phyloP scores from a whole-genome alignment of 2,329 filamentous ascomycete species.

The Penicillium sp. region DNA sequence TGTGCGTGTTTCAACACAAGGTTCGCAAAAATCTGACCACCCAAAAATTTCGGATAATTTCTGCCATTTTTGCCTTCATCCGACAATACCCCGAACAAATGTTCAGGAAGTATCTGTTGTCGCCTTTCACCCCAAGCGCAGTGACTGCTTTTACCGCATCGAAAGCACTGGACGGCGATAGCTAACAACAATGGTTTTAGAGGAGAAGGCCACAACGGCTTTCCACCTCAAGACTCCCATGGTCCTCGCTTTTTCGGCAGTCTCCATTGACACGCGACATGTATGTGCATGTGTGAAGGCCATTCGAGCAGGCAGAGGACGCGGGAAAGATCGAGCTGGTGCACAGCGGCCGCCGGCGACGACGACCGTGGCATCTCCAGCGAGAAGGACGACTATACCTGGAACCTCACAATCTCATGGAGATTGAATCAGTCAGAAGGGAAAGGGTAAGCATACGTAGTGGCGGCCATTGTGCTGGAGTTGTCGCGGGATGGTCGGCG shows the following conservation, averaged over 20 bases:
- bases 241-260: conserved; percentile 54
- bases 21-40: conserved; percentile 25
- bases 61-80: conserved; percentile 56
- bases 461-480: conserved; percentile 54
- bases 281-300: conserved; percentile 27
- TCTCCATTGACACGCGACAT: conserved; percentile 28
- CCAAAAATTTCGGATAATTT: conserved; percentile 20
- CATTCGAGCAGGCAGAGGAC: conserved; percentile 21
- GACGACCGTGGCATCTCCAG: conserved; percentile 55
- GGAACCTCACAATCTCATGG: conserved; percentile 48
- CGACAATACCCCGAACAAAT: conserved; percentile 65
- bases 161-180: conserved; percentile 23
- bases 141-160: conserved; percentile 14
- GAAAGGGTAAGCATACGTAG: conserved; percentile 54
- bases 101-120: conserved; percentile 53
- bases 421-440: conserved; percentile 33
- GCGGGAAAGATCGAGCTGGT: conserved; percentile 76
- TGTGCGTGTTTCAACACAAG: conserved; percentile 26
- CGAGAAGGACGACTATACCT: conserved; percentile 80
- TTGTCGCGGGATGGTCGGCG: conserved; percentile 40
- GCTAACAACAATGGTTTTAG: conserved; percentile 67
- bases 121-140: conserved; percentile 32
- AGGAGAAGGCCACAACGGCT: conserved; percentile 59
- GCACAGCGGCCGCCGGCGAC: conserved; percentile 40
- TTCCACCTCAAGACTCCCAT: conserved; percentile 76